These are phyloP conservation scores for Aspergillus pseudotamarii DNA, from an alignment of 2,329 filamentous ascomycete species.

Conservation along the genomic window DNA sequence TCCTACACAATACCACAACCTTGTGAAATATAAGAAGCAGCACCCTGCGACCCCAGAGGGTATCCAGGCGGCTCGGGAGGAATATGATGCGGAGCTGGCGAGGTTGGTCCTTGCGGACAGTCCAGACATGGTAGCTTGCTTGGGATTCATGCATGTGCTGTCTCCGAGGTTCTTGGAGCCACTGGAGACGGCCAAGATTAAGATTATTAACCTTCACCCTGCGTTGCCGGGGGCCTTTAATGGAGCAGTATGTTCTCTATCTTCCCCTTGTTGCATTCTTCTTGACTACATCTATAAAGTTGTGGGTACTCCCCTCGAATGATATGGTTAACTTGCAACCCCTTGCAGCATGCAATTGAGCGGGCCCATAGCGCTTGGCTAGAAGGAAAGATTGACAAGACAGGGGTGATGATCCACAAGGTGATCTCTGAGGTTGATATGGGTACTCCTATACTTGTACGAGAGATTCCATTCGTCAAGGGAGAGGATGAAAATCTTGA, in stretches of 20 bases:
- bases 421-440: slow-evolving; percentile 80
- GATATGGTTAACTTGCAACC: slow-evolving; percentile 3
- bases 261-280: neutral
- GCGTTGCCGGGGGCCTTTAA: slow-evolving; percentile 74
- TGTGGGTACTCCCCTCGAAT: neutral
- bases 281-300: neutral
- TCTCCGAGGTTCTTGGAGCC: slow-evolving; percentile 70
- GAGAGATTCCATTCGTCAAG: slow-evolving; percentile 67
- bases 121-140: slow-evolving; percentile 77
- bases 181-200: slow-evolving; percentile 62
- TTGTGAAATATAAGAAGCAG: slow-evolving; percentile 73
- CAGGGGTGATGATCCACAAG: slow-evolving; percentile 87
- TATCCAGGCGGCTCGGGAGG: slow-evolving; percentile 57
- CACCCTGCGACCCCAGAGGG: slow-evolving; percentile 59
- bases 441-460: slow-evolving; percentile 71
- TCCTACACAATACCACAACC: slow-evolving; percentile 78
- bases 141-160: slow-evolving; percentile 87
- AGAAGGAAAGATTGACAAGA: slow-evolving; percentile 66
- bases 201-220: slow-evolving; percentile 82
- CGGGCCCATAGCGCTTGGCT: slow-evolving; percentile 75
- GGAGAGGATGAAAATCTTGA: slow-evolving; percentile 65
- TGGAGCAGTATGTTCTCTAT: slow-evolving; percentile 56
- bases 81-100: slow-evolving; percentile 77
- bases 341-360: slow-evolving; percentile 66
- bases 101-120: slow-evolving; percentile 64